These are phyloP conservation scores for Chalciporus pseudorubinellus DNA, from an alignment of 768 basidiomycete genomes.

Conservation along the genomic window DNA sequence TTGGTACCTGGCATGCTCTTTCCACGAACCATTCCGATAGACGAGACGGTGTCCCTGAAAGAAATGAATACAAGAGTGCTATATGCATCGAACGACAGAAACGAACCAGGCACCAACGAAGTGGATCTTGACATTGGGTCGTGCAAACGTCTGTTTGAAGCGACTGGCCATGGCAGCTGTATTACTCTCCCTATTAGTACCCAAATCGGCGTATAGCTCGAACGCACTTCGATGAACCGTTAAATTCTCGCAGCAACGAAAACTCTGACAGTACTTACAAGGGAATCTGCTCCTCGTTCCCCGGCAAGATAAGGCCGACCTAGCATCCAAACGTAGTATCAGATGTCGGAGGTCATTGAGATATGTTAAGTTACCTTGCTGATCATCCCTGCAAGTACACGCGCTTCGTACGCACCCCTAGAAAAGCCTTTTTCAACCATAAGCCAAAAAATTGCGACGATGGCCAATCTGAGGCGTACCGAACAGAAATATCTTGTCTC, in stretches of 20 bases:
- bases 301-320: slow-evolving; percentile 35
- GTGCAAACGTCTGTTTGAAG: slow-evolving; percentile 31
- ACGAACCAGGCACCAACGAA: slow-evolving; percentile 34
- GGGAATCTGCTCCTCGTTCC: slow-evolving; percentile 35
- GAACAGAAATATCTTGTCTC: slow-evolving; percentile 36
- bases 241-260: no score
- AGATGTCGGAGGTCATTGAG: not conserved
- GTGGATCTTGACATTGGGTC: slow-evolving; percentile 21
- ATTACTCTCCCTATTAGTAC: no score
- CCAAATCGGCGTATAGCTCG: slow-evolving; percentile 23
- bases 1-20: slow-evolving; percentile 17
- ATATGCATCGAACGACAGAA: no score
- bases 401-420: slow-evolving; percentile 38
- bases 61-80: no score
- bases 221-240: slow-evolving; percentile 22
- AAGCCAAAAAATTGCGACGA: not conserved
- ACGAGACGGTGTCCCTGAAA: slow-evolving; percentile 36
- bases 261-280: slow-evolving; percentile 24
- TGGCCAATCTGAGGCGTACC: slow-evolving; percentile 15
- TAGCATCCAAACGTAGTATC: slow-evolving; percentile 1
- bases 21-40: slow-evolving; percentile 26
- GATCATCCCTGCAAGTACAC: slow-evolving; percentile 37
- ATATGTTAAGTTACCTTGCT: slow-evolving; percentile 15
- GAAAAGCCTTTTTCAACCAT: slow-evolving; percentile 32
- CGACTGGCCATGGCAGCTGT: slow-evolving; percentile 6